Conservation (phyloP, 2,329 filamentous ascomycete genomes). For the Stenocarpella maydis region DNA sequence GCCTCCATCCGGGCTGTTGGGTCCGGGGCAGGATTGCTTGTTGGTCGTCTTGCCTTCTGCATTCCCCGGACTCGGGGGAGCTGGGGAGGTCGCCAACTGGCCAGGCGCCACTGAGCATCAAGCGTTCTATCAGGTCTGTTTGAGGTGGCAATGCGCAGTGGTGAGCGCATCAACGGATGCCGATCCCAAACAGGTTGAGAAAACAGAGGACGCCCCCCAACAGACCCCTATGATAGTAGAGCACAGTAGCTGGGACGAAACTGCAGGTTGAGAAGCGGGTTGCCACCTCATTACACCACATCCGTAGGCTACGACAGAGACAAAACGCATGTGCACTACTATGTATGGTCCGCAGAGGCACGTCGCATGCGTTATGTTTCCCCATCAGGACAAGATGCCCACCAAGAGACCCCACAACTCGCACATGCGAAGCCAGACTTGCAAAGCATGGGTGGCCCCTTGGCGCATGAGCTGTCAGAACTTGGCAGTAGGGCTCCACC, state of each 20-base stretch:
- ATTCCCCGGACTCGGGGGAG: too few relatives aligned
- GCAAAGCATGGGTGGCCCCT: not conserved
- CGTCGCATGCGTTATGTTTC: slow-evolving; percentile 1
- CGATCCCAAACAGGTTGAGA: too few relatives aligned
- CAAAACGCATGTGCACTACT: not conserved
- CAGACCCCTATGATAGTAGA: too few relatives aligned
- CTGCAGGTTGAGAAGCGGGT: not conserved
- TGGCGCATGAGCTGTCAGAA: slow-evolving; percentile 9
- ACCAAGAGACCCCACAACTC: slow-evolving; percentile 1
- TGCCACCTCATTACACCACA: not conserved
- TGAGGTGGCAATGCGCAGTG: too few relatives aligned
- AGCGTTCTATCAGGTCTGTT: not conserved
- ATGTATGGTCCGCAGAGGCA: not conserved
- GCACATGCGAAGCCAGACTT: not conserved
- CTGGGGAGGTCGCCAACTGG: too few relatives aligned
- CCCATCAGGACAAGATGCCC: not conserved
- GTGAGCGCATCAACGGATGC: not conserved
- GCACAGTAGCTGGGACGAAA: not conserved
- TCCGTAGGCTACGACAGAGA: too few relatives aligned
- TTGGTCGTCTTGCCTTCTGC: not conserved
- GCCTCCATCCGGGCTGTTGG: too few relatives aligned
- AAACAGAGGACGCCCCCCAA: too few relatives aligned
- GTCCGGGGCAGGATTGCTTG: not conserved
- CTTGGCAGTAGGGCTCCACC: slow-evolving; percentile 2
- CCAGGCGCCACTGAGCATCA: too few relatives aligned